phyloP scores from a whole-genome alignment of 805 yeast species.

The Pichia membranifaciens region DNA sequence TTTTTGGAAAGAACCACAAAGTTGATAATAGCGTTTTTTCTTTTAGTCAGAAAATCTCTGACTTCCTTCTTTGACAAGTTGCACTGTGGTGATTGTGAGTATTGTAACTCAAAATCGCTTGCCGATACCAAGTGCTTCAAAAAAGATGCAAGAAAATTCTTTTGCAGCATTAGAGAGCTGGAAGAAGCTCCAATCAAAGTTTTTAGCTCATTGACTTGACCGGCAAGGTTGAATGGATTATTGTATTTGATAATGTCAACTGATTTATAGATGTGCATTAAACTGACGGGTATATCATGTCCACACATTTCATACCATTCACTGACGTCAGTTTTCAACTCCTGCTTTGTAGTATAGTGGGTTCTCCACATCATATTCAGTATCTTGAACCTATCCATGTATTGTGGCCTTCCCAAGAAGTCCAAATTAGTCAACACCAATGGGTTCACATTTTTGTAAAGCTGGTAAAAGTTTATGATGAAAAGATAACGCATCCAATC shows the following conservation, averaged over 20 bases:
- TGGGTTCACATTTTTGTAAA: conserved; percentile 8
- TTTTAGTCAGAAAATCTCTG: not conserved
- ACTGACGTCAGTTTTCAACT: conserved; percentile 4
- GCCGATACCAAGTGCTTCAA: not conserved
- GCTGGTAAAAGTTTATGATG: conserved; percentile 8
- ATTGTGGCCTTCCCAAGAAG: not conserved
- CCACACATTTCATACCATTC: not conserved
- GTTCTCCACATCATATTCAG: conserved; percentile 8
- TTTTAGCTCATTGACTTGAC: not conserved
- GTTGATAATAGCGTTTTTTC: not conserved
- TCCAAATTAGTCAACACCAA: conserved; percentile 13
- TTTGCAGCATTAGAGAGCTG: not conserved
- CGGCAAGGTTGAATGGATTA: not conserved
- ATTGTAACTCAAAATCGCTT: conserved; percentile 1
- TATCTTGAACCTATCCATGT: conserved; percentile 6
- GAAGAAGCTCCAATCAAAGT: not conserved
- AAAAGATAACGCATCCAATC: conserved; percentile 11
- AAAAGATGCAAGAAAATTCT: not conserved
- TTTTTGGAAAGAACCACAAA: not conserved
- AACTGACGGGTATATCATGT: conserved; percentile 1
- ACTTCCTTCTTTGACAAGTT: not conserved
- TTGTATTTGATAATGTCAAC: conserved; percentile 7
- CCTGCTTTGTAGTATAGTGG: not conserved
- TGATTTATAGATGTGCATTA: conserved; percentile 4
- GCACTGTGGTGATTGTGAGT: not conserved